A percentile compares a stretch with the other conserved stretches of the same genome.
Evolutionary conservation across 805 yeast species (phyloP).

Genomic region (Yarrowia sp.): DNA sequence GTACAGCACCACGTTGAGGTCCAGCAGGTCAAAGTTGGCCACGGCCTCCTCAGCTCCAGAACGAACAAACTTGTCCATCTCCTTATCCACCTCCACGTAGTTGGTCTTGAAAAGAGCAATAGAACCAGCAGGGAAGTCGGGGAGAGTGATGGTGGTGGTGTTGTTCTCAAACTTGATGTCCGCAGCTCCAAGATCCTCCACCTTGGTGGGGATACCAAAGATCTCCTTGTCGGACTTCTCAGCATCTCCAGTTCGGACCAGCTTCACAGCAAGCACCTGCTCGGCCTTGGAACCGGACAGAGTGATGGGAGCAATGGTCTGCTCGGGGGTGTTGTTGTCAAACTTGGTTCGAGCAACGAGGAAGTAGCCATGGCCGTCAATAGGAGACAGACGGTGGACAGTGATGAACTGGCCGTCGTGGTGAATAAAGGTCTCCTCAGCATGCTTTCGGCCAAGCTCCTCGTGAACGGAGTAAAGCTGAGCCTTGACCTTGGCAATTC

Average conservation of each 20-base stretch:
- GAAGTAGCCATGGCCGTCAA: constrained; percentile 84
- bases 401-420: constrained; percentile 92
- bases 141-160: constrained; percentile 54
- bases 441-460: constrained; percentile 46
- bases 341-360: constrained; percentile 86
- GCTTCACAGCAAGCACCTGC: constrained; percentile 55
- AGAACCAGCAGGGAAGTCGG: constrained; percentile 84
- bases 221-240: constrained; percentile 44
- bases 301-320: constrained; percentile 34
- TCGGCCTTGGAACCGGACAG: constrained; percentile 40
- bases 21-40: constrained; percentile 54
- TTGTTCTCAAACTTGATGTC: constrained; percentile 43
- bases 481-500: constrained; percentile 72
- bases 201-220: constrained; percentile 62
- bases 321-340: constrained; percentile 38
- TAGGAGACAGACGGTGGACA: constrained; percentile 78
- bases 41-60: constrained; percentile 78
- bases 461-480: constrained; percentile 39
- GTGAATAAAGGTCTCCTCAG: constrained; percentile 90
- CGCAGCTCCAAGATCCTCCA: constrained; percentile 53
- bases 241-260: constrained; percentile 51
- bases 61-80: constrained; percentile 63
- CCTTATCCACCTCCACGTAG: constrained; percentile 60
- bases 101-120: constrained; percentile 77
- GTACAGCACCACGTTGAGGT: constrained; percentile 71